Percentiles rank a stretch among this genome's conserved stretches.
phyloP scores from a whole-genome alignment of 23 red algal species.

The Cyanidiococcus yangmingshanensis region DNA sequence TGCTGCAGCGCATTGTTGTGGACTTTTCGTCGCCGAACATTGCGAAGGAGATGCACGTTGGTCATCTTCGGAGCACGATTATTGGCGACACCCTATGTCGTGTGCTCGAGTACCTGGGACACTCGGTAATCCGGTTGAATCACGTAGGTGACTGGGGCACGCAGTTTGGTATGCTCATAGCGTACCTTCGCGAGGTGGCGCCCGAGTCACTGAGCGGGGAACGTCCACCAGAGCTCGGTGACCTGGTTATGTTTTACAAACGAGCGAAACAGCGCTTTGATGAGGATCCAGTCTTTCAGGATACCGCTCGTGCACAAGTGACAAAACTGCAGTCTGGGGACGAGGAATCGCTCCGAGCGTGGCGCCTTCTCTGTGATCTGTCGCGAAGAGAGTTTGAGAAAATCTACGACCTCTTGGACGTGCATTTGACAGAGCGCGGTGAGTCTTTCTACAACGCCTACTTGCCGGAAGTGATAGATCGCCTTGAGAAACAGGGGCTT shows the following conservation, averaged over 20 bases:
- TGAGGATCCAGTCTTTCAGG: slow-evolving; percentile 77
- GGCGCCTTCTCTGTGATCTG: slow-evolving; percentile 75
- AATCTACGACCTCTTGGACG: slow-evolving; percentile 79
- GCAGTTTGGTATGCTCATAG: slow-evolving; percentile 95
- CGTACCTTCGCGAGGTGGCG: slow-evolving; percentile 58
- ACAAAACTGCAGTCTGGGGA: slow-evolving; percentile 78
- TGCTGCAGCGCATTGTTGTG: slow-evolving; percentile 57
- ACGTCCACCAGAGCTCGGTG: slow-evolving; percentile 44
- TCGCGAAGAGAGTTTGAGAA: slow-evolving; percentile 84
- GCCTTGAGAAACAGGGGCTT: slow-evolving; percentile 48
- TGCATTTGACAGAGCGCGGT: slow-evolving; percentile 65
- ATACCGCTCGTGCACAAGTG: slow-evolving; percentile 65
- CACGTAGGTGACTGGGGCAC: slow-evolving; percentile 99
- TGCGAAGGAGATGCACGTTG: slow-evolving; percentile 99
- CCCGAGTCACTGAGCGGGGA: slow-evolving; percentile 38
- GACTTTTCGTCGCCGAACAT: slow-evolving; percentile 98
- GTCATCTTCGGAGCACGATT: slow-evolving; percentile 96
- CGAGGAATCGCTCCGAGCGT: slow-evolving; percentile 57
- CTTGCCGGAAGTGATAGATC: slow-evolving; percentile 42
- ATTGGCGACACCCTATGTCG: slow-evolving; percentile 86
- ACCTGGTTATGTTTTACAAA: slow-evolving; percentile 94
- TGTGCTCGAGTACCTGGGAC: slow-evolving; percentile 91
- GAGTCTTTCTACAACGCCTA: slow-evolving; percentile 96
- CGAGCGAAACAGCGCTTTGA: slow-evolving; percentile 76
- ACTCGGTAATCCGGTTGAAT: slow-evolving; percentile 80